Evolutionary conservation across 1,284 basidiomycete genomes (phyloP).

Genomic region (Takashimella tepidaria): DNA sequence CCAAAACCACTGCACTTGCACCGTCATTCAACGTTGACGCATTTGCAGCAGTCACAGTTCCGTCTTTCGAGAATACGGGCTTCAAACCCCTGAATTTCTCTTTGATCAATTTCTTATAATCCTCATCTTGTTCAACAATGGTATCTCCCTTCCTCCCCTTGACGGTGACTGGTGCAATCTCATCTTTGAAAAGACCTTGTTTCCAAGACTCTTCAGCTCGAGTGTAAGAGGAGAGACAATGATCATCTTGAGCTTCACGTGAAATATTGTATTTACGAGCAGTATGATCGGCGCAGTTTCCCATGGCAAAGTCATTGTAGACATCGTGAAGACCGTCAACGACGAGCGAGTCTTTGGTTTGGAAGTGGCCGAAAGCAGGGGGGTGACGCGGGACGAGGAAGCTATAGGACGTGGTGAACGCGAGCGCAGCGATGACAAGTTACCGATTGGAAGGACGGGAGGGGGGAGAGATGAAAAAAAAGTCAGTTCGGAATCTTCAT

Average conservation of each 20-base stretch:
- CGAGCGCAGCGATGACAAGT: background rate
- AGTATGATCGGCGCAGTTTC: slow-evolving; percentile 86
- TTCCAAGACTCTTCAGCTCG: slow-evolving; percentile 90
- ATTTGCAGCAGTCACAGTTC: slow-evolving; percentile 91
- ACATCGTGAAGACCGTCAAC: slow-evolving; percentile 93
- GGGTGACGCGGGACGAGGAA: slow-evolving; percentile 87
- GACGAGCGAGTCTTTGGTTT: slow-evolving; percentile 80
- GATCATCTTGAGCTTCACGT: slow-evolving; percentile 79
- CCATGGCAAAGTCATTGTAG: slow-evolving; percentile 94
- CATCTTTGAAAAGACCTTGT: slow-evolving; percentile 73
- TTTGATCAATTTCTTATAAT: slow-evolving; percentile 91
- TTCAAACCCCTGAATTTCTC: slow-evolving; percentile 84
- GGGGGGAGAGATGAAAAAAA: too few species aligned
- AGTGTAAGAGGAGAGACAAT: slow-evolving; percentile 90
- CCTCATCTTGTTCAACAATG: slow-evolving; percentile 89
- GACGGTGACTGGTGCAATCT: slow-evolving; percentile 88
- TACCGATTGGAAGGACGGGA: too few species aligned
- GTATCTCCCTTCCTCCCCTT: slow-evolving; percentile 93
- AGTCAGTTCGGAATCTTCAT: background rate
- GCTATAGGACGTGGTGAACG: slow-evolving; percentile 55
- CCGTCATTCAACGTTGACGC: slow-evolving; percentile 95
- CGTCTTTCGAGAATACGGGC: slow-evolving; percentile 82
- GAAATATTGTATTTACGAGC: slow-evolving; percentile 78
- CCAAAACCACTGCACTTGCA: slow-evolving; percentile 91
- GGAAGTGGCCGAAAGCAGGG: slow-evolving; percentile 84